phyloP scores from a whole-genome alignment of 202 grass and related monocot genomes.

The Zizania palustris region DNA sequence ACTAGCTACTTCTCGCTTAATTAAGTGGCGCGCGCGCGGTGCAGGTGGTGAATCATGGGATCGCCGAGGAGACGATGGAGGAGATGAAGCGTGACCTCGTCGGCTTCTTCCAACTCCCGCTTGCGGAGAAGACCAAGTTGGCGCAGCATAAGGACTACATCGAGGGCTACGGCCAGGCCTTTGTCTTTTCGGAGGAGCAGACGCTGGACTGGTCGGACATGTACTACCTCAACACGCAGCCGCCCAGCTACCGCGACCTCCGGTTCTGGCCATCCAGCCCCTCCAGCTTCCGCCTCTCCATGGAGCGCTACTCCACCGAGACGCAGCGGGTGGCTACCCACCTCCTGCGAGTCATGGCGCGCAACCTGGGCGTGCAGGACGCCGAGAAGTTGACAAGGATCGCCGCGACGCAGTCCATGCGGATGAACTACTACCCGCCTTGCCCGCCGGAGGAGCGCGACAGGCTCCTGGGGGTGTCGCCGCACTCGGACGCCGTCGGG shows the following conservation, averaged over 20 bases:
- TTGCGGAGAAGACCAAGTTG: slow-evolving; percentile 17
- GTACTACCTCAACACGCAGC: slow-evolving; percentile 30
- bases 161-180: slow-evolving; percentile 65
- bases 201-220: slow-evolving; percentile 68
- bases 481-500: slow-evolving; percentile 61
- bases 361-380: slow-evolving; percentile 31
- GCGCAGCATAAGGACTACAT: slow-evolving; percentile 47
- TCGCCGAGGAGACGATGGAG: slow-evolving; percentile 28
- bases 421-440: slow-evolving; percentile 69
- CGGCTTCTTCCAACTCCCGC: slow-evolving; percentile 47
- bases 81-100: slow-evolving; percentile 26
- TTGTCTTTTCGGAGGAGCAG: slow-evolving; percentile 54
- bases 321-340: slow-evolving; percentile 37
- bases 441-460: slow-evolving; percentile 48
- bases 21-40: too few relatives aligned
- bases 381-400: slow-evolving; percentile 8
- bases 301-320: slow-evolving; percentile 40
- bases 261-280: slow-evolving; percentile 45
- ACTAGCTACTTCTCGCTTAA: too few relatives aligned
- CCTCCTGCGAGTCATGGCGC: slow-evolving; percentile 50
- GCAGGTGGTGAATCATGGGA: slow-evolving; percentile 52
- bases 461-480: slow-evolving; percentile 48
- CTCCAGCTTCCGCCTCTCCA: slow-evolving; percentile 38
- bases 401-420: slow-evolving; percentile 29
- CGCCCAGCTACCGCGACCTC: slow-evolving; percentile 21